These are phyloP conservation scores for Monilinia laxa DNA, from an alignment of 2,329 filamentous ascomycete genomes.

Conservation along the genomic window DNA sequence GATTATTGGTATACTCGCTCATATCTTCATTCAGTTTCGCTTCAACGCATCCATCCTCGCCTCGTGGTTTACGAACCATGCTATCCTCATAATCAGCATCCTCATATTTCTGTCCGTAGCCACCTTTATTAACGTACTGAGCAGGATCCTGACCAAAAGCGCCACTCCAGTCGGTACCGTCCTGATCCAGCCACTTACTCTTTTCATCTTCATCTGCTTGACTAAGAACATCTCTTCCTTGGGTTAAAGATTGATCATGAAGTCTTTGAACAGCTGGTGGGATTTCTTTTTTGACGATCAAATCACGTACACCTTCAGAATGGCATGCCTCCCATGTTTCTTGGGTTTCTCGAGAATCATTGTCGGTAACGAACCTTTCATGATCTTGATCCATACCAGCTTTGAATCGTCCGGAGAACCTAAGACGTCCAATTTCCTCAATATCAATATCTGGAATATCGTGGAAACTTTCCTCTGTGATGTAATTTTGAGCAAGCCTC, in stretches of 20 bases:
- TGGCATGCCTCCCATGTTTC: constrained; percentile 93
- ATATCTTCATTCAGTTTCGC: constrained; percentile 39
- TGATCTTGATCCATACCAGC: constrained; percentile 88
- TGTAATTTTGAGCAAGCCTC: constrained; percentile 86
- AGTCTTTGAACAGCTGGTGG: constrained; percentile 70
- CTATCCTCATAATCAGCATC: constrained; percentile 26
- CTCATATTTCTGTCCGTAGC: constrained; percentile 14
- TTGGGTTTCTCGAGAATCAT: constrained; percentile 86
- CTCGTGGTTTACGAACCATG: constrained; percentile 18
- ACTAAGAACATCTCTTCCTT: constrained; percentile 78
- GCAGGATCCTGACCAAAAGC: constrained; percentile 78
- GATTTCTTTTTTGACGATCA: constrained; percentile 70
- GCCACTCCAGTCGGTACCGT: constrained; percentile 82
- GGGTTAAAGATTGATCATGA: constrained; percentile 76
- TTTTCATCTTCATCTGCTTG: constrained; percentile 70
- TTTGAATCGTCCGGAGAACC: constrained; percentile 81
- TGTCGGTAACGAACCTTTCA: constrained; percentile 77
- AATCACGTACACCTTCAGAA: constrained; percentile 76
- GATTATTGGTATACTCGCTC: constrained; percentile 25
- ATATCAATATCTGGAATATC: constrained; percentile 73
- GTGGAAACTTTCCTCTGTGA: constrained; percentile 73
- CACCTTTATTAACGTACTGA: constrained; percentile 32
- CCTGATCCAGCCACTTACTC: constrained; percentile 72
- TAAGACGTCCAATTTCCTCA: constrained; percentile 75
- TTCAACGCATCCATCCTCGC: constrained; percentile 19